These are phyloP conservation scores for Paecilomyces formosus DNA, from an alignment of 2,329 filamentous ascomycete genomes.

Conservation along the genomic window DNA sequence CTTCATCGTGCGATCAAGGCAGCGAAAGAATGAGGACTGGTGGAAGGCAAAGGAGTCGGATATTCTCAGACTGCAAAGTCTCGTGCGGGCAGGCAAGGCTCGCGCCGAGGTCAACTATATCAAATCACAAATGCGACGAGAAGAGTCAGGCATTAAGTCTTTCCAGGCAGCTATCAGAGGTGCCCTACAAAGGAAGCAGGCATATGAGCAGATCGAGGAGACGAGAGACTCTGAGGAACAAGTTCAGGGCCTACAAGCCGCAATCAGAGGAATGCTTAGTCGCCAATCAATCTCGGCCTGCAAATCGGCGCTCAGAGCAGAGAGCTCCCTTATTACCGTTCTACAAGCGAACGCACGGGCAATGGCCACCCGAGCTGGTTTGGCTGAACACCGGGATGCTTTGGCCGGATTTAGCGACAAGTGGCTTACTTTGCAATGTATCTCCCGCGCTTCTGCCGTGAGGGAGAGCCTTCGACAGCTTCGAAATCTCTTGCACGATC, in stretches of 20 bases:
- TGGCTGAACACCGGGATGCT: constrained; percentile 31
- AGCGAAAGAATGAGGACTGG: constrained; percentile 59
- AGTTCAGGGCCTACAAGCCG: constrained; percentile 52
- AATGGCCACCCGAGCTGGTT: constrained; percentile 29
- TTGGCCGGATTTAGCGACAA: constrained; percentile 33
- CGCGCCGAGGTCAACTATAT: constrained; percentile 37
- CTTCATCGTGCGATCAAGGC: constrained; percentile 60
- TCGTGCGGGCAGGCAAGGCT: constrained; percentile 54
- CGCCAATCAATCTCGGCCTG: constrained; percentile 20
- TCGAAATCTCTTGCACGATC: background rate
- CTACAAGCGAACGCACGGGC: constrained; percentile 31
- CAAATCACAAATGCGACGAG: constrained; percentile 28
- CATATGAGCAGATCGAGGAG: constrained; percentile 49
- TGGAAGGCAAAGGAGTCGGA: constrained; percentile 66
- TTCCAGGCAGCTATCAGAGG: constrained; percentile 52
- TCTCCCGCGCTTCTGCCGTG: constrained; percentile 32
- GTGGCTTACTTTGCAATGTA: constrained; percentile 41
- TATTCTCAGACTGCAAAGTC: constrained; percentile 72
- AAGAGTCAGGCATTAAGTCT: constrained; percentile 37
- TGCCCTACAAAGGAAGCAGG: constrained; percentile 33
- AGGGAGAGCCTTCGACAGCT: constrained; percentile 14
- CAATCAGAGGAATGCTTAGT: constrained; percentile 51
- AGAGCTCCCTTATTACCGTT: constrained; percentile 19
- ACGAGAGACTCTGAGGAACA: constrained; percentile 58
- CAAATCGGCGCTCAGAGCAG: constrained; percentile 16